Percentiles rank a stretch among this genome's conserved stretches.
Evolutionary conservation across 768 basidiomycete genomes (phyloP).

Genomic region (Amanita thiersii): DNA sequence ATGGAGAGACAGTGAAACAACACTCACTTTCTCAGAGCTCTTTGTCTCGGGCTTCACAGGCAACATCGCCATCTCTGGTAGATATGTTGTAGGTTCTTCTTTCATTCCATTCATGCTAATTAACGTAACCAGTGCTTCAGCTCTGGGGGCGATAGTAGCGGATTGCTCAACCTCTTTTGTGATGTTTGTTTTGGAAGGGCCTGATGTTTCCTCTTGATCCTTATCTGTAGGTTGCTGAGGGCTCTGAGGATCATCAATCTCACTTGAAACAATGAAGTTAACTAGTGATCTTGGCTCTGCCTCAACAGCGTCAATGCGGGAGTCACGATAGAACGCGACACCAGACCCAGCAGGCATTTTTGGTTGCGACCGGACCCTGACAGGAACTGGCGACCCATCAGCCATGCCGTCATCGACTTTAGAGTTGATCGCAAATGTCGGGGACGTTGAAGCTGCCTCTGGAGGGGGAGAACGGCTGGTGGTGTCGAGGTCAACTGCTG

Average conservation of each 20-base stretch:
- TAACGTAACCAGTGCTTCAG: background rate
- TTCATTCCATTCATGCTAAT: background rate
- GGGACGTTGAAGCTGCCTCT: conserved; percentile 26
- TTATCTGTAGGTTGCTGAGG: conserved; percentile 14
- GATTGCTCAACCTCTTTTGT: conserved; percentile 4
- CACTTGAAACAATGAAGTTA: conserved; percentile 74
- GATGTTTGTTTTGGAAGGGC: background rate
- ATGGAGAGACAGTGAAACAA: background rate
- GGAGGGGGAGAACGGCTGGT: conserved; percentile 66
- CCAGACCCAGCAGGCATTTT: conserved; percentile 67
- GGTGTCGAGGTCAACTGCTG: conserved; percentile 32
- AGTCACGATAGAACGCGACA: conserved; percentile 68
- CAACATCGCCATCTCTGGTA: conserved; percentile 18
- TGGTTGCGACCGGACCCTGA: conserved; percentile 47
- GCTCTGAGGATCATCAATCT: conserved; percentile 44
- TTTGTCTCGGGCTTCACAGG: conserved; percentile 38
- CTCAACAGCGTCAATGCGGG: conserved; percentile 41
- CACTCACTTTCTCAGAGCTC: conserved; percentile 18
- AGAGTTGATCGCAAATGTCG: conserved; percentile 22
- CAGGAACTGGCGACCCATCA: conserved; percentile 12
- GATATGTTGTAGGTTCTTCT: background rate
- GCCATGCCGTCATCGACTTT: conserved; percentile 12
- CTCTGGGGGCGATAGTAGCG: too few relatives aligned
- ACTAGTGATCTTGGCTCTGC: conserved; percentile 43
- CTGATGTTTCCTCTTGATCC: background rate